phyloP scores from a whole-genome alignment of 208 protist species.

The Trypanosoma brucei region DNA sequence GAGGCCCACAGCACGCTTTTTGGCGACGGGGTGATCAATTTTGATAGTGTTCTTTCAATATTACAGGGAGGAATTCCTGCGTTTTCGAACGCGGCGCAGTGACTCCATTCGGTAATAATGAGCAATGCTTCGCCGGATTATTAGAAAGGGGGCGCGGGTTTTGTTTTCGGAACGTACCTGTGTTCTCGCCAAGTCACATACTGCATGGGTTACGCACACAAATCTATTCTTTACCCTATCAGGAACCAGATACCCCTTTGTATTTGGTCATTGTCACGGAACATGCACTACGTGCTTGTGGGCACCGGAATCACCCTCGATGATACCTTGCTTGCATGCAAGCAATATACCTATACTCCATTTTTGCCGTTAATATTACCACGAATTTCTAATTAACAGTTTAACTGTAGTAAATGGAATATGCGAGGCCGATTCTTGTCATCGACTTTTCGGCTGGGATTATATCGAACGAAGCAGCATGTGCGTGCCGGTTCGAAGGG shows the following conservation, averaged over 20 bases:
- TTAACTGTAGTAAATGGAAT: slow-evolving; percentile 1
- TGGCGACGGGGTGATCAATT: slow-evolving; percentile 11
- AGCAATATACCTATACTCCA: background rate
- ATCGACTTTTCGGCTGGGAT: background rate
- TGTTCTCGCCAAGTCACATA: no score
- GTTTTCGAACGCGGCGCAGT: background rate
- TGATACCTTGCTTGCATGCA: background rate
- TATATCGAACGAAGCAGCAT: background rate
- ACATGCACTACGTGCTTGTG: no score
- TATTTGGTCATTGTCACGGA: no score
- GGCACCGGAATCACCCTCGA: no score
- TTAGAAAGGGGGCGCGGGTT: no score
- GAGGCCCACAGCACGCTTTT: slow-evolving; percentile 10
- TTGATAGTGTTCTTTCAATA: slow-evolving; percentile 19
- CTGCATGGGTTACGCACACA: no score
- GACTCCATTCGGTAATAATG: no score
- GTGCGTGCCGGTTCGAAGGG: background rate
- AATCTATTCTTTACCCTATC: no score
- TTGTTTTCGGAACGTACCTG: no score
- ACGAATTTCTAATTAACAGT: background rate
- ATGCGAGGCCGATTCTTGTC: background rate
- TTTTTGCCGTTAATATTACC: background rate
- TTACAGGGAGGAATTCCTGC: slow-evolving; percentile 1
- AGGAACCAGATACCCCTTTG: no score
- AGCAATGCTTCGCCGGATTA: no score